Conservation (phyloP, 805 yeast genomes). For the Sugiyamaella floridensis region DNA sequence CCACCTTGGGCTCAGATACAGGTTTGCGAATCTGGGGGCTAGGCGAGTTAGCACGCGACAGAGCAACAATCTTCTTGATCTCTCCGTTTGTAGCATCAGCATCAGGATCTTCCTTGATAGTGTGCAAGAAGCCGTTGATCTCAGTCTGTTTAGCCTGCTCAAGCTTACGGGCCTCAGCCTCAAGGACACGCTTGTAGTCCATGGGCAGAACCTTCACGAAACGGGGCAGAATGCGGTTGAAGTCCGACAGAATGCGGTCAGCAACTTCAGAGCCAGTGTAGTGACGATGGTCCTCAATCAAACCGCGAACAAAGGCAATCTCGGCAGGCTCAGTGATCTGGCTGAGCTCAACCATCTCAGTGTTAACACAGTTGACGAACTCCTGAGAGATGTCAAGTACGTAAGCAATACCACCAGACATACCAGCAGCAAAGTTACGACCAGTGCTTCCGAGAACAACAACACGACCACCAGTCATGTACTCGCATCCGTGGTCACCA, state of each 20-base stretch:
- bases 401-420: slow-evolving; percentile 98
- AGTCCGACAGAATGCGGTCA: slow-evolving; percentile 70
- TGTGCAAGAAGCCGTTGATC: slow-evolving; percentile 56
- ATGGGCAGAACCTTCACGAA: slow-evolving; percentile 90
- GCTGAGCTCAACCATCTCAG: slow-evolving; percentile 73
- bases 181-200: slow-evolving; percentile 86
- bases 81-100: slow-evolving; percentile 89
- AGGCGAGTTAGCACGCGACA: slow-evolving; percentile 32
- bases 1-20: slow-evolving; percentile 66
- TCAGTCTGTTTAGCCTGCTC: slow-evolving; percentile 55
- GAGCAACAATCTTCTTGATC: slow-evolving; percentile 41
- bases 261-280: slow-evolving; percentile 92
- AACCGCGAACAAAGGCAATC: slow-evolving; percentile 86
- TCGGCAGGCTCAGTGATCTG: slow-evolving; percentile 79
- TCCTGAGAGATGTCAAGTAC: slow-evolving; percentile 94
- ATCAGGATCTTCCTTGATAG: slow-evolving; percentile 74
- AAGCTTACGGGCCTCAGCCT: slow-evolving; percentile 58
- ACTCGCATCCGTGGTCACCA: slow-evolving; percentile 98
- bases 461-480: slow-evolving; percentile 99
- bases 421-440: slow-evolving; percentile 92
- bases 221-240: slow-evolving; percentile 79
- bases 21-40: slow-evolving; percentile 11
- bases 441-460: slow-evolving; percentile 89
- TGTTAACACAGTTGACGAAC: slow-evolving; percentile 72
- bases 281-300: slow-evolving; percentile 91